These are phyloP conservation scores for Xenosphaeropsis pyriputrescens DNA, from an alignment of 2,329 filamentous ascomycete species.

Conservation along the genomic window DNA sequence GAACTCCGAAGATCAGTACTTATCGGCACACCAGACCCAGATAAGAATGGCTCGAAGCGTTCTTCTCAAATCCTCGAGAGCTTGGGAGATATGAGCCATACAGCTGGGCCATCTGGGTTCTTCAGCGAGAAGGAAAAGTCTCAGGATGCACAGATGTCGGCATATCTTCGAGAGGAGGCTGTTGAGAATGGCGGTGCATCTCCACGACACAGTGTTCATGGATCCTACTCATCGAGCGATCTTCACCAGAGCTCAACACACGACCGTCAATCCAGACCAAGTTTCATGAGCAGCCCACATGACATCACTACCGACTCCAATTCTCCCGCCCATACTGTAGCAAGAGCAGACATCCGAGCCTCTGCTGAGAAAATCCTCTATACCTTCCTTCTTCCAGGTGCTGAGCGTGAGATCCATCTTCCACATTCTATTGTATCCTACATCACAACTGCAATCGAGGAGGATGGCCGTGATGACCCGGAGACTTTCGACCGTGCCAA, in stretches of 20 bases:
- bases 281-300: constrained; percentile 45
- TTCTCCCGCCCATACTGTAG: constrained; percentile 71
- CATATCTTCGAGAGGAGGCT: constrained; percentile 61
- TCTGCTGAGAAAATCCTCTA: constrained; percentile 99
- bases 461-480: constrained; percentile 82
- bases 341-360: constrained; percentile 78
- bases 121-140: constrained; percentile 58
- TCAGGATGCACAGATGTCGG: constrained; percentile 81
- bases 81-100: constrained; percentile 49
- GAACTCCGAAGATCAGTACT: constrained; percentile 88
- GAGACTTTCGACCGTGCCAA: constrained; percentile 96
- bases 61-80: constrained; percentile 69
- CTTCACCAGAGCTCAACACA: constrained; percentile 32
- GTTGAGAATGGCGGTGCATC: constrained; percentile 38
- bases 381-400: constrained; percentile 87
- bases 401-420: constrained; percentile 89
- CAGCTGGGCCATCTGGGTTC: constrained; percentile 46
- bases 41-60: constrained; percentile 62
- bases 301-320: constrained; percentile 60
- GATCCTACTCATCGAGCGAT: constrained; percentile 7
- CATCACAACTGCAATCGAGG: constrained; percentile 79
- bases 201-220: constrained; percentile 28
- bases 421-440: constrained; percentile 76
- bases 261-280: constrained; percentile 25
- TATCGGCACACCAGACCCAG: constrained; percentile 80